Evolutionary conservation across 768 basidiomycete species (phyloP).

Genomic region (Lactifluus echinatus): DNA sequence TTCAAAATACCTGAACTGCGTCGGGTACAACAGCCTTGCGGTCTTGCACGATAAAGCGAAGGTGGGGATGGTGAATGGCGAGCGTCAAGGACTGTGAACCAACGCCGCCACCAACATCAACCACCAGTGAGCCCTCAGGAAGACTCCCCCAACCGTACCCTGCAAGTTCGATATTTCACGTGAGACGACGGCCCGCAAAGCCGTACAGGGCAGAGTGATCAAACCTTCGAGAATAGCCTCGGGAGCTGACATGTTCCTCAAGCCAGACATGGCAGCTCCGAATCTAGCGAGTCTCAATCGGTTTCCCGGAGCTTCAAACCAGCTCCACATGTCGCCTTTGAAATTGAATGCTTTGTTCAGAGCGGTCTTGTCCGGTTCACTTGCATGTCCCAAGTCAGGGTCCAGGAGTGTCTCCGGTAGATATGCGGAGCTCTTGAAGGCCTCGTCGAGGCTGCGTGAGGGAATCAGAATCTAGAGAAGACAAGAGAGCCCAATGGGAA

Average conservation of each 20-base stretch:
- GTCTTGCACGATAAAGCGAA: slow-evolving; percentile 29
- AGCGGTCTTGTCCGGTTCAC: background rate
- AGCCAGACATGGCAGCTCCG: slow-evolving; percentile 5
- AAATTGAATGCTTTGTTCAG: slow-evolving; percentile 4
- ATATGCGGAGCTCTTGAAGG: slow-evolving; percentile 20
- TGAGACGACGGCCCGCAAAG: background rate
- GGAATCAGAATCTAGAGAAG: background rate
- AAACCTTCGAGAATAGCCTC: background rate
- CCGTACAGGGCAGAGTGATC: background rate
- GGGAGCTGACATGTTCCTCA: background rate
- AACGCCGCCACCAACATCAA: slow-evolving; percentile 31
- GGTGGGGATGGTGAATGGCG: slow-evolving; percentile 20
- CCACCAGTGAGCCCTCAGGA: slow-evolving; percentile 21
- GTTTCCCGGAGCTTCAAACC: slow-evolving; percentile 7
- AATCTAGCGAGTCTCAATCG: background rate
- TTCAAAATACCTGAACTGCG: slow-evolving; percentile 19
- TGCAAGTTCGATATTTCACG: slow-evolving; percentile 10
- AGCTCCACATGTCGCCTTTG: background rate
- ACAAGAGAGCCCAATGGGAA: background rate
- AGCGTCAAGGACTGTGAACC: slow-evolving; percentile 24
- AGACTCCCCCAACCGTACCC: slow-evolving; percentile 27
- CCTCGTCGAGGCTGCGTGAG: background rate
- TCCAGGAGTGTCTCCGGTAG: slow-evolving; percentile 22
- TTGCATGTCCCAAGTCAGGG: slow-evolving; percentile 3
- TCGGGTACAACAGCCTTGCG: slow-evolving; percentile 22